Evolutionary conservation across 2,329 filamentous ascomycete genomes (phyloP).

Genomic region (Cephalotrichum gorgonifer): DNA sequence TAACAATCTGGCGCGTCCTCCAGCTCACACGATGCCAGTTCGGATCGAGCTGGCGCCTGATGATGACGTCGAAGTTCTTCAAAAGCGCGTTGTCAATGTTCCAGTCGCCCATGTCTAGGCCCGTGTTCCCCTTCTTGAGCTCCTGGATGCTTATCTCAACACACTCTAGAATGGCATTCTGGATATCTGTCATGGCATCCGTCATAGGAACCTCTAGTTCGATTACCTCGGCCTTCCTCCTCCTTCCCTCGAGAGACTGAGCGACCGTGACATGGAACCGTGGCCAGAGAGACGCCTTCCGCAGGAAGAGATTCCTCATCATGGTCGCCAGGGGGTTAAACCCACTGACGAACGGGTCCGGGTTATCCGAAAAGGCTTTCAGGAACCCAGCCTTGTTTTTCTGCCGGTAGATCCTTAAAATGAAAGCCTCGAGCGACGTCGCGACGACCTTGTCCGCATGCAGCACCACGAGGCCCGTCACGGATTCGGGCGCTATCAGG

Average conservation of each 20-base stretch:
- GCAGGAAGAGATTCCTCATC: slow-evolving; percentile 85
- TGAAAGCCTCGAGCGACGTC: slow-evolving; percentile 89
- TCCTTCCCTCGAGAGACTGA: slow-evolving; percentile 78
- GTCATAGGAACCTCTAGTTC: slow-evolving; percentile 96
- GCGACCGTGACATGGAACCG: slow-evolving; percentile 88
- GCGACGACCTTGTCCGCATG: slow-evolving; percentile 82
- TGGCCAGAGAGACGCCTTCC: slow-evolving; percentile 83
- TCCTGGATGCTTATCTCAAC: slow-evolving; percentile 92
- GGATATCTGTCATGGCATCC: slow-evolving; percentile 83
- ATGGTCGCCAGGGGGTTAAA: slow-evolving; percentile 83
- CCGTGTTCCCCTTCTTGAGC: slow-evolving; percentile 80
- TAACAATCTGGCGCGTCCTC: slow-evolving; percentile 90
- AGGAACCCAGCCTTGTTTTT: slow-evolving; percentile 90
- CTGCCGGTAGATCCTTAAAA: slow-evolving; percentile 84
- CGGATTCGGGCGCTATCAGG: slow-evolving; percentile 68
- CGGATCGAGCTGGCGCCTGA: slow-evolving; percentile 83
- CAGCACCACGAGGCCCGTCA: slow-evolving; percentile 78
- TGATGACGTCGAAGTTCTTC: slow-evolving; percentile 81
- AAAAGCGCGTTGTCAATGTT: slow-evolving; percentile 91
- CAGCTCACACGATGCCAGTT: slow-evolving; percentile 96
- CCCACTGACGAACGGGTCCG: slow-evolving; percentile 79
- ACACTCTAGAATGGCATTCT: slow-evolving; percentile 90
- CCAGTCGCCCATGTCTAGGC: slow-evolving; percentile 94
- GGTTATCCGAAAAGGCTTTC: slow-evolving; percentile 91
- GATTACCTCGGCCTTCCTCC: slow-evolving; percentile 90